Conservation (phyloP, 108 stramenopile species). For the Skeletonema marinoi region DNA sequence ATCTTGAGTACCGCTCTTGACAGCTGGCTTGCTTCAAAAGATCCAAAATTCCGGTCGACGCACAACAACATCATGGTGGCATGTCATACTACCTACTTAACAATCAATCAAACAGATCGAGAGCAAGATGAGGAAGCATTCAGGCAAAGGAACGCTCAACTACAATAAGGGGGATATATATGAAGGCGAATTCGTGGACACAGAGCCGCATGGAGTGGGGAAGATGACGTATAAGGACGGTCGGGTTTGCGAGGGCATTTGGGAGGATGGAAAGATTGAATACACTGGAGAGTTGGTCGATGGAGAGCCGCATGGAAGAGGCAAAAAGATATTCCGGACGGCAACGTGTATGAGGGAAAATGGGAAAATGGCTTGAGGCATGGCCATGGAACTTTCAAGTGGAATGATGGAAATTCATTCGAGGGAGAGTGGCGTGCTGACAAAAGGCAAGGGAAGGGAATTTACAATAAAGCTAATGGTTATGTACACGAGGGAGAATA, state of each 20-base stretch:
- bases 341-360: constrained; percentile 39
- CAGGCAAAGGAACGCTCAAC: not conserved
- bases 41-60: no score
- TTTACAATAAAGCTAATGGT: constrained; percentile 28
- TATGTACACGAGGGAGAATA: constrained; percentile 47
- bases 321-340: not conserved
- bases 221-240: constrained; percentile 42
- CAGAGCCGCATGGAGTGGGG: constrained; percentile 41
- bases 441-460: constrained; percentile 29
- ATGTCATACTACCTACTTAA: no score
- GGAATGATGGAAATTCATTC: constrained; percentile 28
- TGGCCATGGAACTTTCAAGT: not conserved
- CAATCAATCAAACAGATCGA: no score
- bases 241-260: no score
- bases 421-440: constrained; percentile 31
- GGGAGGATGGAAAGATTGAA: no score
- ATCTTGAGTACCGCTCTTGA: no score
- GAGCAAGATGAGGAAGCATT: not conserved
- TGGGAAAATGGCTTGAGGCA: not conserved
- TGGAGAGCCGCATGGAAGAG: constrained; percentile 8
- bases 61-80: no score
- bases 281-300: not conserved
- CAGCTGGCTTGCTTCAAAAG: no score
- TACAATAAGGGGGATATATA: no score
- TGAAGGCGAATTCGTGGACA: not conserved